Conservation (phyloP, 2,329 filamentous ascomycete species). For the Botryotinia globosa region DNA sequence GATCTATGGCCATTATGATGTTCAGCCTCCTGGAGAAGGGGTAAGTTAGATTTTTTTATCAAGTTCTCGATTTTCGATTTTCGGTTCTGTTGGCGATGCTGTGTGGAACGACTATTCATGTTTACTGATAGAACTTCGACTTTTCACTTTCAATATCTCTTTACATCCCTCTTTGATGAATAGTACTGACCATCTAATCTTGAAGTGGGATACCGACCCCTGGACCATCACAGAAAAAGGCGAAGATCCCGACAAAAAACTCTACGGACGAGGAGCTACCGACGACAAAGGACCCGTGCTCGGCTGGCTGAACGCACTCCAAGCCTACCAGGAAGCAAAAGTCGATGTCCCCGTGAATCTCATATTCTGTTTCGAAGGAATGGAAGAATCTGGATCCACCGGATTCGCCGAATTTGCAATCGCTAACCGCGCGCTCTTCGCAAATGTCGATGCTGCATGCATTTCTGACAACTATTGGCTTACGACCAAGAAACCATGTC, state of each 20-base stretch:
- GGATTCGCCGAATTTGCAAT: neutral
- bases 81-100: neutral
- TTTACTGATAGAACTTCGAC: no score
- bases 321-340: neutral
- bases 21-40: slow-evolving; percentile 5
- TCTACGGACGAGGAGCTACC: slow-evolving; percentile 10
- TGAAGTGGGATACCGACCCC: slow-evolving; percentile 2
- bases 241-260: neutral
- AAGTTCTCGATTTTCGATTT: neutral
- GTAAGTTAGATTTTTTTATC: neutral
- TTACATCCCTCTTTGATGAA: neutral
- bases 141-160: no score
- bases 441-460: neutral
- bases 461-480: slow-evolving; percentile 19
- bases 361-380: slow-evolving; percentile 18
- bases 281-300: slow-evolving; percentile 17
- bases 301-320: slow-evolving; percentile 15
- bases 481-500: slow-evolving; percentile 7
- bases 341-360: slow-evolving; percentile 10
- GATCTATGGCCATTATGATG: slow-evolving; percentile 20
- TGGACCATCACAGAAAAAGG: slow-evolving; percentile 10
- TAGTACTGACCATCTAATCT: neutral
- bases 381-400: slow-evolving; percentile 14
- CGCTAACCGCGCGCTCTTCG: neutral
- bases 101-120: no score